Percentiles rank a stretch among this genome's conserved stretches.
Evolutionary conservation across 495 filamentous ascomycete species (phyloP).

Genomic region (Lophiotrema nucula): DNA sequence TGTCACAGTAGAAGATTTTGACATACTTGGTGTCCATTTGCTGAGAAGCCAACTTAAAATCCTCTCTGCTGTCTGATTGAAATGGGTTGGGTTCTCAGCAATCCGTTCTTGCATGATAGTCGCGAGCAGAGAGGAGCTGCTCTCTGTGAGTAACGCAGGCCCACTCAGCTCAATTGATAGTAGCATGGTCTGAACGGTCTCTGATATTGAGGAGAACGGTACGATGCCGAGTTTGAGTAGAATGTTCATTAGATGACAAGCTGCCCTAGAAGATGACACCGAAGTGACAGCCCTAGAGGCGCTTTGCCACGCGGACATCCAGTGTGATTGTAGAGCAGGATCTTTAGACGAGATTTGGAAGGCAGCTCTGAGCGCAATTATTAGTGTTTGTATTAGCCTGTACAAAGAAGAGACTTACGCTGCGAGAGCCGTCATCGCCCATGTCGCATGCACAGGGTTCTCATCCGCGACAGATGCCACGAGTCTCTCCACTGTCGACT

Average conservation of each 20-base stretch:
- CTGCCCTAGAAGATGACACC: slow-evolving; percentile 69
- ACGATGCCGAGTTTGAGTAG: slow-evolving; percentile 50
- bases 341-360: slow-evolving; percentile 43
- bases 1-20: neutral
- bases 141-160: slow-evolving; percentile 74
- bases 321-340: slow-evolving; percentile 46
- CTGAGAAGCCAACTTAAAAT: slow-evolving; percentile 77
- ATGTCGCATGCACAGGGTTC: slow-evolving; percentile 53
- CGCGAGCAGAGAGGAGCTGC: slow-evolving; percentile 71
- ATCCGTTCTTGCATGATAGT: slow-evolving; percentile 59
- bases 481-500: slow-evolving; percentile 49
- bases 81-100: slow-evolving; percentile 62
- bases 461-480: slow-evolving; percentile 56
- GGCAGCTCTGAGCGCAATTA: slow-evolving; percentile 46
- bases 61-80: slow-evolving; percentile 62
- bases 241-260: slow-evolving; percentile 70
- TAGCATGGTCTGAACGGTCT: slow-evolving; percentile 66
- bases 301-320: slow-evolving; percentile 75
- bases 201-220: slow-evolving; percentile 41
- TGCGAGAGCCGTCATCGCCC: slow-evolving; percentile 53
- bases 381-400: slow-evolving; percentile 35
- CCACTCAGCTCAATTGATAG: slow-evolving; percentile 75
- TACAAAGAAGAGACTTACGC: slow-evolving; percentile 41
- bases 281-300: slow-evolving; percentile 68
- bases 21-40: slow-evolving; percentile 73